These are phyloP conservation scores for Aplosporella prunicola DNA, from an alignment of 2,329 filamentous ascomycete species.

Conservation along the genomic window DNA sequence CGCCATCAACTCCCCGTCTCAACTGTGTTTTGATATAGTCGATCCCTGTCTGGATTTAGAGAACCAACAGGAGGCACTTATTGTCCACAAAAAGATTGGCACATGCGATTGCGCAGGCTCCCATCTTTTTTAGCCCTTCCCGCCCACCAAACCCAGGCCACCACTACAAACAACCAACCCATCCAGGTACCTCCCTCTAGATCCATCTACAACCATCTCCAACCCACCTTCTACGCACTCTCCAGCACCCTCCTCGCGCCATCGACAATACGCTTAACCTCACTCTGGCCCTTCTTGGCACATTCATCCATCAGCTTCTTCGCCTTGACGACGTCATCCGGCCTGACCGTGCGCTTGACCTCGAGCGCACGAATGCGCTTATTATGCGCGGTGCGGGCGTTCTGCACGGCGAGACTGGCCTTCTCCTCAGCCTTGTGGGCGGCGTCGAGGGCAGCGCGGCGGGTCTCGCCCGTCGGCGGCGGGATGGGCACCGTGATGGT, in stretches of 20 bases:
- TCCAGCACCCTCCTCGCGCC: conserved; percentile 39
- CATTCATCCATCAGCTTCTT: conserved; percentile 41
- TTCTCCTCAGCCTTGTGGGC: conserved; percentile 35
- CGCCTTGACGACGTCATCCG: conserved; percentile 42
- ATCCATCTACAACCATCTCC: too few relatives aligned
- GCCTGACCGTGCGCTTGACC: conserved; percentile 32
- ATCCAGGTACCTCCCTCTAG: too few relatives aligned
- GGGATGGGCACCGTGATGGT: conserved; percentile 47
- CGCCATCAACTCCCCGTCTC: too few relatives aligned
- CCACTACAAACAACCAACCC: too few relatives aligned
- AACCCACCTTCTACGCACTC: conserved; percentile 19
- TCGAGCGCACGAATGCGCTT: conserved; percentile 39
- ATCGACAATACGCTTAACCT: conserved; percentile 42
- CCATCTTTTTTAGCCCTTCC: too few relatives aligned
- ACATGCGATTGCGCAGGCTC: too few relatives aligned
- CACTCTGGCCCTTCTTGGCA: conserved; percentile 37
- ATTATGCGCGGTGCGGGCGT: conserved; percentile 38
- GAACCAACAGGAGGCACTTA: too few relatives aligned
- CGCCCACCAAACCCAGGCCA: too few relatives aligned
- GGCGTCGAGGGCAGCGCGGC: conserved; percentile 30
- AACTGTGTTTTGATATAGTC: too few relatives aligned
- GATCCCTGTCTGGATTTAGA: too few relatives aligned
- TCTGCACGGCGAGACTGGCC: conserved; percentile 32
- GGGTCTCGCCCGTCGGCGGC: conserved; percentile 48
- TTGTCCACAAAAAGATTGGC: too few relatives aligned